Evolutionary conservation across 768 basidiomycete genomes (phyloP), one percentile per base, ranked within the genome.

Genomic region (Porpolomopsis calyptriformis): DNA sequence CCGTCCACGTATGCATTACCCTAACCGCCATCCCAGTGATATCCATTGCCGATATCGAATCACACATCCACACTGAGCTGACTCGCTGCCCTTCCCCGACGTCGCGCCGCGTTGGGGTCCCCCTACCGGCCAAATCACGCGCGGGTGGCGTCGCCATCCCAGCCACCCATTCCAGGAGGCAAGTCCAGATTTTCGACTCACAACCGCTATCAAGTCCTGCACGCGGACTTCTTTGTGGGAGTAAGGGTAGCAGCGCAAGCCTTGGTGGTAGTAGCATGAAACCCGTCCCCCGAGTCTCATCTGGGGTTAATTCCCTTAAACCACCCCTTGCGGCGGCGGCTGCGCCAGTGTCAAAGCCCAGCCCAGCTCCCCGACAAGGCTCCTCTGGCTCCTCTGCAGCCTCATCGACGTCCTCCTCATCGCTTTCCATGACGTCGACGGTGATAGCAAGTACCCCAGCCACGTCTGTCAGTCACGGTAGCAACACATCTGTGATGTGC

Each of bases 101-200:
- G 7, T 86, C 84, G 19, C 80, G 82, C 53, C 79, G 85, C 36
- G 85, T 93, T 16, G 85, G 81, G 24, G 78, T 93, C 0, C 89
- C 90, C 6, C 65, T 74, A 23, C 78, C 80, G 12, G 77, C 78
- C 27, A 43, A 43, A 16, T 31, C 42, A 3, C 42, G 42, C 16
- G 42, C 27, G 10, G 42, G 45, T n/a, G 45, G 31, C 10, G 41
- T 48, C 10, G 18, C 47, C 23, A 48, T 48, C 24, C 47, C 47
- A 8, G 4, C 19, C 4, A 10, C 45, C n/a, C 47, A 35, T 36
- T 33, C 33, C 25, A 38, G 38, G 14, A 25, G 47, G 19, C 80
- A 83, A 48, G 85, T 88, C 35, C 81, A 87, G 55, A 89, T 88
- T 27, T 85, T 86, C 54, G 74, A 84, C 57, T 89, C 86, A 2